A percentile compares a stretch with the other conserved stretches of the same genome.
Evolutionary conservation across 306 rosid species (phyloP).

Genomic region (Rubus idaeus): DNA sequence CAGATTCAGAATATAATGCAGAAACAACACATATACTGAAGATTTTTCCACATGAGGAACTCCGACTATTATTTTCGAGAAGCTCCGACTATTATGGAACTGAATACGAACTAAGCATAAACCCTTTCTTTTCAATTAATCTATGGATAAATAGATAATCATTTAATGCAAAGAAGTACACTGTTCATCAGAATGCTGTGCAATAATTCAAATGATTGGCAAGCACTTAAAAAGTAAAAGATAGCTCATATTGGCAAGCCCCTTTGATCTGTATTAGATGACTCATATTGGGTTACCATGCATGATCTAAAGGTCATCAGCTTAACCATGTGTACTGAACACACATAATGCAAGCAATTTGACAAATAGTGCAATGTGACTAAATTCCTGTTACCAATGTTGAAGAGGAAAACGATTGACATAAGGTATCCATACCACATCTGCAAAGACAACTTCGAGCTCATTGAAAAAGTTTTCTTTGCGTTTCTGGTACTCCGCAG

Average conservation of each 20-base stretch:
- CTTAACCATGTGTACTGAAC: not conserved
- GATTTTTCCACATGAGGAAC: not conserved
- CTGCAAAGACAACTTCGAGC: conserved; percentile 88
- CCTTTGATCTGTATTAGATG: not conserved
- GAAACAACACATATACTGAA: not conserved
- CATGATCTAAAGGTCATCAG: no score
- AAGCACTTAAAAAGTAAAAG: not conserved
- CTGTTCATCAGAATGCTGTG: not conserved
- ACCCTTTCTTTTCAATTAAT: not conserved
- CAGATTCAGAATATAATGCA: conserved; percentile 5
- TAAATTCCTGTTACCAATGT: not conserved
- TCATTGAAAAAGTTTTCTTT: conserved; percentile 90
- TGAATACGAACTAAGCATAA: not conserved
- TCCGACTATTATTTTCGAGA: not conserved
- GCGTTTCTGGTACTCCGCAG: conserved; percentile 86
- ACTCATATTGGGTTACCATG: not conserved
- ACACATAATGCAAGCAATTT: not conserved
- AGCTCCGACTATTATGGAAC: no score
- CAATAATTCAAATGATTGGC: not conserved
- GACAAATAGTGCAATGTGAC: not conserved
- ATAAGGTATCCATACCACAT: conserved; percentile 66
- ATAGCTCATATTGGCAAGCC: not conserved
- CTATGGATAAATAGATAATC: not conserved
- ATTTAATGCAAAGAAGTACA: not conserved
- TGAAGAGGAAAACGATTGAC: not conserved